A percentile compares a stretch with the other conserved stretches of the same genome.
phyloP scores from a whole-genome alignment of 106 monocot species.

The Dendrobium nobile region DNA sequence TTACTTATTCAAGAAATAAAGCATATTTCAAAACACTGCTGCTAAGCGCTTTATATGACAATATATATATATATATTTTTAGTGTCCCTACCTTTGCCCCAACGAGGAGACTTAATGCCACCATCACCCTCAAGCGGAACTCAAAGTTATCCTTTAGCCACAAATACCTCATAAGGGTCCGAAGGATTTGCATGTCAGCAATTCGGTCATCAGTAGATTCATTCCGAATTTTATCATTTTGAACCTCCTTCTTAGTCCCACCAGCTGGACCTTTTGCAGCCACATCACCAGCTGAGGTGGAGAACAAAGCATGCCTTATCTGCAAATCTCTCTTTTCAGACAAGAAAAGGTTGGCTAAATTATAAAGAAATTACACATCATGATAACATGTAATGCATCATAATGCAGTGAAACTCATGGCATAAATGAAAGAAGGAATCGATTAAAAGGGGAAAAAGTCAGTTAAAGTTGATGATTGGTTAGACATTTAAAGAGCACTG shows the following conservation, averaged over 20 bases:
- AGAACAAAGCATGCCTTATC: constrained; percentile 46
- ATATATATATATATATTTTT: neutral
- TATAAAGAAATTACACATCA: neutral
- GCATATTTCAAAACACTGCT: neutral
- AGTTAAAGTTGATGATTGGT: neutral
- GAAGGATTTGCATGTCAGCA: constrained; percentile 61
- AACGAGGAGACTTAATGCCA: constrained; percentile 74
- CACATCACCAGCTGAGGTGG: constrained; percentile 48
- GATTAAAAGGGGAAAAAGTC: neutral
- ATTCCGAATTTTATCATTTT: constrained; percentile 31
- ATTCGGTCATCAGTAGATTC: constrained; percentile 45
- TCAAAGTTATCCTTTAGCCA: constrained; percentile 78
- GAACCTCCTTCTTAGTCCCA: constrained; percentile 32
- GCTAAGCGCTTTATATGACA: neutral
- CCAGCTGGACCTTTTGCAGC: constrained; percentile 9
- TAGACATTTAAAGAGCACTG: neutral
- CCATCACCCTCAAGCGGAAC: constrained; percentile 57
- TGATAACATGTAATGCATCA: neutral
- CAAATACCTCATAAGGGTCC: constrained; percentile 65
- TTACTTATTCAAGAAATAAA: neutral
- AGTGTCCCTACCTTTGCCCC: constrained; percentile 69
- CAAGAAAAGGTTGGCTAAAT: neutral
- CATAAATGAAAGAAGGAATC: neutral
- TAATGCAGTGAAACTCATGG: neutral
- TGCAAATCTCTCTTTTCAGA: constrained; percentile 31